A percentile compares a stretch with the other conserved stretches of the same genome.
Evolutionary conservation across 805 yeast genomes (phyloP).

Genomic region (Sporopachydermia quercuum): DNA sequence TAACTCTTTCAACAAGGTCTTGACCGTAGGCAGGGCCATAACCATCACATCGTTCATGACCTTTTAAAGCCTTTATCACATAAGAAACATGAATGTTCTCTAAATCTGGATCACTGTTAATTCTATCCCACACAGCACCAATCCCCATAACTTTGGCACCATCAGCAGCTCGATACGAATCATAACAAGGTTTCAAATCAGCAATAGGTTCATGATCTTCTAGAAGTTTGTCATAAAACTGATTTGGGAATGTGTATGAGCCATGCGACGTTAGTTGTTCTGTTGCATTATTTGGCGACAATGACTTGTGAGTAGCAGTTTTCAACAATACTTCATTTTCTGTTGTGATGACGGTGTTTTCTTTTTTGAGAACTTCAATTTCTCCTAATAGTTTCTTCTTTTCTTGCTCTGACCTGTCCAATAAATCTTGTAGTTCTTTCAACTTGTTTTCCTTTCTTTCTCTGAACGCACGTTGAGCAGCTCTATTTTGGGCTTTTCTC

Average conservation of each 20-base stretch:
- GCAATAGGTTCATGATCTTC: conserved; percentile 11
- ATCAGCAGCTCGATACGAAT: conserved; percentile 12
- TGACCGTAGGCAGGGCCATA: conserved; percentile 31
- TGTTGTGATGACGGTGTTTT: conserved; percentile 39
- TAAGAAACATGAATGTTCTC: conserved; percentile 38
- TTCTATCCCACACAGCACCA: conserved; percentile 75
- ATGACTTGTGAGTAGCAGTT: conserved; percentile 9
- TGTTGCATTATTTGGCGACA: conserved; percentile 1
- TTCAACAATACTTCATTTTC: conserved; percentile 46
- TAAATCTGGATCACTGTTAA: conserved; percentile 35
- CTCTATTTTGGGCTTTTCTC: conserved; percentile 68
- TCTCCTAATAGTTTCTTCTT: conserved; percentile 31
- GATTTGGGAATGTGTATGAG: conserved; percentile 8
- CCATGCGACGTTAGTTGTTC: conserved; percentile 1
- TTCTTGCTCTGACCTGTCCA: conserved; percentile 42
- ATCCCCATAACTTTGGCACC: conserved; percentile 45
- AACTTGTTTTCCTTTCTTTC: conserved; percentile 64
- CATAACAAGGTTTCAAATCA: conserved; percentile 7
- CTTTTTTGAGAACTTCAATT: conserved; percentile 35
- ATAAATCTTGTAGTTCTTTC: conserved; percentile 48
- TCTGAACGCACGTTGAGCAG: conserved; percentile 78
- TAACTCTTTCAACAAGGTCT: background rate
- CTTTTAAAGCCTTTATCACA: conserved; percentile 45
- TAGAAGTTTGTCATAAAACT: conserved; percentile 8
- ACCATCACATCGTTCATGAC: conserved; percentile 66